A percentile compares a stretch with the other conserved stretches of the same genome.
Conservation (phyloP, 192 early-diverging fungal species). For the Haplosporangium gracile region DNA sequence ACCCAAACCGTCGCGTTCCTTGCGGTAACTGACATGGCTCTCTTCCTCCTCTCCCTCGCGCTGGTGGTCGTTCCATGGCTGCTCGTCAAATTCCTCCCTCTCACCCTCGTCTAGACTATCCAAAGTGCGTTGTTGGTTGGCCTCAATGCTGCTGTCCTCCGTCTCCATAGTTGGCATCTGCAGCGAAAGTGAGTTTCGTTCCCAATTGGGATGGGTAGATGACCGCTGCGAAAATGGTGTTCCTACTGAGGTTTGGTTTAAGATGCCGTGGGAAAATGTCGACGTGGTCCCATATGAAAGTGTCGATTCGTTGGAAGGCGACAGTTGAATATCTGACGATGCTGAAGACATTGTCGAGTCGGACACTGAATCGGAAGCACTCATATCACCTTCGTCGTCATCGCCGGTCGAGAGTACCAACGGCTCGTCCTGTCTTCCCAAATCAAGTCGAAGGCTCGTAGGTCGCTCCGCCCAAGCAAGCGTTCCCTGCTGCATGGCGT, state of each 20-base stretch:
- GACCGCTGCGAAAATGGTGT: slow-evolving; percentile 40
- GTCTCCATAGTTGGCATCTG: slow-evolving; percentile 42
- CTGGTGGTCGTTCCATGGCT: slow-evolving; percentile 15
- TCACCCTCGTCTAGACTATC: neutral
- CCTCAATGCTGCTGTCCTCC: neutral
- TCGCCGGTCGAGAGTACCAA: neutral
- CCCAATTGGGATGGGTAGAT: slow-evolving; percentile 18
- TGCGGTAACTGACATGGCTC: neutral
- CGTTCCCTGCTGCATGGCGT: slow-evolving; percentile 33
- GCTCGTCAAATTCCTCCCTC: neutral
- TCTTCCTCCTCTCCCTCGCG: slow-evolving; percentile 1
- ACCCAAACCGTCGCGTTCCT: neutral
- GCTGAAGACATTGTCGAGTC: slow-evolving; percentile 20
- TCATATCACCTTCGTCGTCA: slow-evolving; percentile 19
- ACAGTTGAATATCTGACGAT: slow-evolving; percentile 10
- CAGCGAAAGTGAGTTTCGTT: slow-evolving; percentile 23
- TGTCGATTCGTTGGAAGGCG: slow-evolving; percentile 34
- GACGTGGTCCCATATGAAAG: slow-evolving; percentile 39
- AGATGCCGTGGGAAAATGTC: slow-evolving; percentile 25
- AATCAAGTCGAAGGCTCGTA: slow-evolving; percentile 17
- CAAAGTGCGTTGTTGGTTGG: neutral
- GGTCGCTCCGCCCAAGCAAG: slow-evolving; percentile 37
- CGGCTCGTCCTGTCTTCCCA: neutral
- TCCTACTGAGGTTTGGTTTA: slow-evolving; percentile 12
- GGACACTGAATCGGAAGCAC: slow-evolving; percentile 22